phyloP scores from a whole-genome alignment of 768 basidiomycete species.

The Termitomyces eurrhizus region DNA sequence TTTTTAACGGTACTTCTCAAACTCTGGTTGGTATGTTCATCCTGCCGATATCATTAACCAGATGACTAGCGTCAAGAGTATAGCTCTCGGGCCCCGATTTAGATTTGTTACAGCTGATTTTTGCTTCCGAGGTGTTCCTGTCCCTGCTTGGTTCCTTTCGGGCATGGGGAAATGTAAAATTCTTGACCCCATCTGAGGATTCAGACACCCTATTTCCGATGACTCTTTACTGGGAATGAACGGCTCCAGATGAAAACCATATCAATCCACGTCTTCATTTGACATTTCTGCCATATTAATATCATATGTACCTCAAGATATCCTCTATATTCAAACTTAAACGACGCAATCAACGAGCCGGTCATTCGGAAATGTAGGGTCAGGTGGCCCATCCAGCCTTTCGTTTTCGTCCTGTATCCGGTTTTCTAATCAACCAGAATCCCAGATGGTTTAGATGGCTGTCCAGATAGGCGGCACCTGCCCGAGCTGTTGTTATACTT shows the following conservation, averaged over 20 bases:
- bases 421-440: neutral
- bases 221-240: neutral
- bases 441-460: neutral
- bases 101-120: neutral
- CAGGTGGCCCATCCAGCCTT: neutral
- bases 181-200: neutral
- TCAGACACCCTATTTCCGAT: neutral
- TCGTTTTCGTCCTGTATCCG: neutral
- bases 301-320: neutral
- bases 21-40: neutral
- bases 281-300: neutral
- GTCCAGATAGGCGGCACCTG: neutral
- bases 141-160: neutral
- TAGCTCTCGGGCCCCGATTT: neutral
- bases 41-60: neutral
- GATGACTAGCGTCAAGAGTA: neutral
- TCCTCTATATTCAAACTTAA: neutral
- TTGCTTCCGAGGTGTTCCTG: conserved; percentile 1
- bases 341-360: neutral
- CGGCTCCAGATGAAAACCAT: neutral
- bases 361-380: neutral
- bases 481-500: neutral
- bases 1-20: neutral
- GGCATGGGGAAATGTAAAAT: conserved; percentile 1
- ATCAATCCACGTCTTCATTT: neutral